Evolutionary conservation across 306 rosid genomes (phyloP).

Genomic region (Inga leiocalycina): DNA sequence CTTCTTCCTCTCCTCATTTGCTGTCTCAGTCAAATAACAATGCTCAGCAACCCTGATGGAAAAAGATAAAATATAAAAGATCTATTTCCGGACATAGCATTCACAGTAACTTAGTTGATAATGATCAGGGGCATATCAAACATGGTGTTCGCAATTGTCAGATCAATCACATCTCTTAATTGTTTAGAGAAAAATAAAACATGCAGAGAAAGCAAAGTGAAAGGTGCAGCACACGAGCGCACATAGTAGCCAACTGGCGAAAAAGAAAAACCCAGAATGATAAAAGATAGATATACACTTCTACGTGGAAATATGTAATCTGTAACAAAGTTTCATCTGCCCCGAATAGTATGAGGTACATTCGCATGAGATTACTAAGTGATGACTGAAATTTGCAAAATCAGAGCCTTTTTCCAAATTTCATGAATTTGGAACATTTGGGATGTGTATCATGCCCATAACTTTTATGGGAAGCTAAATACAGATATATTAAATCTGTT

Average conservation of each 20-base stretch:
- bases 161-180: conserved; percentile 1
- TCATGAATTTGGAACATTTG: not conserved
- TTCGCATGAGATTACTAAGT: not conserved
- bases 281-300: not conserved
- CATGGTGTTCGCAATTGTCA: not conserved
- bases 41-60: conserved; percentile 63
- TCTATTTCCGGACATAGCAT: conserved; percentile 24
- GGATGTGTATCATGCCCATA: not conserved
- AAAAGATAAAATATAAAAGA: not conserved
- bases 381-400: not conserved
- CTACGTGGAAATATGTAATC: not conserved
- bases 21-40: conserved; percentile 61
- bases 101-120: conserved; percentile 14
- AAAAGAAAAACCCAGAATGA: not conserved
- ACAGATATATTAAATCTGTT: not conserved
- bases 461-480: not conserved
- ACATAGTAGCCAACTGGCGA: not conserved
- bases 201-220: not conserved
- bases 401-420: not conserved
- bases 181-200: not conserved
- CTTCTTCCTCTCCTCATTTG: conserved; percentile 65
- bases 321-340: not conserved
- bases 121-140: conserved; percentile 1
- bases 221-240: not conserved
- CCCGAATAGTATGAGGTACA: not conserved